These are phyloP conservation scores for Penicillium sp. DNA, from an alignment of 2,329 filamentous ascomycete species.

Conservation along the genomic window DNA sequence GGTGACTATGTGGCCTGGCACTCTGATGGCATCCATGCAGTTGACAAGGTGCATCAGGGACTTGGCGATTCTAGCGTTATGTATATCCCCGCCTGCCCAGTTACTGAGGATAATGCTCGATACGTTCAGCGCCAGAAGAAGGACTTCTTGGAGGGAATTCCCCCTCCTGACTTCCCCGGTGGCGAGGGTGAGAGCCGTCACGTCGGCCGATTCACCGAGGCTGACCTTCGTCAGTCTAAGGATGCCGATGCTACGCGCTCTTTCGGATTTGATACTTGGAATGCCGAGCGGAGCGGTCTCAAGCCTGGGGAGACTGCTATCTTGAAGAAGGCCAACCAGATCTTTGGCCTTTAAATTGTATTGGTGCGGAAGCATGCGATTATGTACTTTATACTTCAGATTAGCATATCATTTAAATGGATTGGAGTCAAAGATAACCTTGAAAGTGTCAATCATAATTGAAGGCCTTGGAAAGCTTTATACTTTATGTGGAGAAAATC, in stretches of 20 bases:
- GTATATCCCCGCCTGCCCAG: neutral
- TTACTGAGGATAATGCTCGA: neutral
- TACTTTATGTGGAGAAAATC: no score
- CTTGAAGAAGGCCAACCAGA: neutral
- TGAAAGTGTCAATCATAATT: no score
- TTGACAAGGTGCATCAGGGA: slow-evolving; percentile 4
- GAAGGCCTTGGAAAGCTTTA: no score
- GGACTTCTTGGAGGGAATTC: neutral
- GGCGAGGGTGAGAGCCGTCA: neutral
- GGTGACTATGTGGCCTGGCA: slow-evolving; percentile 6
- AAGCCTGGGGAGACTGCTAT: neutral
- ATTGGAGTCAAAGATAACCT: no score
- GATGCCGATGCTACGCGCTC: neutral
- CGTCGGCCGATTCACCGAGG: neutral
- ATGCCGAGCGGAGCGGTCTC: neutral
- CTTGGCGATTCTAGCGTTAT: slow-evolving; percentile 3
- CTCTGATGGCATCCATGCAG: slow-evolving; percentile 4
- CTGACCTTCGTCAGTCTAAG: neutral
- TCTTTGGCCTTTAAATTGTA: neutral
- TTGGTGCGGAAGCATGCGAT: no score
- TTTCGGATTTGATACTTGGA: neutral
- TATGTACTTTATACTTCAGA: no score
- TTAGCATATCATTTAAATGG: no score
- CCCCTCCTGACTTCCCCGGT: slow-evolving; percentile 1
- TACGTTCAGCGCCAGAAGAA: neutral